These are phyloP conservation scores for Pichia paraexigua DNA, from an alignment of 805 yeast genomes.

Conservation along the genomic window DNA sequence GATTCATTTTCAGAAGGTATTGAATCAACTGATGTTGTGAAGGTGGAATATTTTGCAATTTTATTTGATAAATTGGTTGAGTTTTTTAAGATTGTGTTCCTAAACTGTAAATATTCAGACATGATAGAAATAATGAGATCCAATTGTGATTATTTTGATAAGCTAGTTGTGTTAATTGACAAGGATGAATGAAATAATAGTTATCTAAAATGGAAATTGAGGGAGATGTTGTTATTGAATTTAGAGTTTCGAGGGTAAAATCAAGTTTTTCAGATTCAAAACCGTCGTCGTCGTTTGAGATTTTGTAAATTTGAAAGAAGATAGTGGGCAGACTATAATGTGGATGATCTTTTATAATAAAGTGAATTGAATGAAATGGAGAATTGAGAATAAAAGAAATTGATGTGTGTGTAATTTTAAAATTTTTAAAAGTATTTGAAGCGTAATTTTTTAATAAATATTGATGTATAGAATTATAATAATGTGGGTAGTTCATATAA, in stretches of 20 bases:
- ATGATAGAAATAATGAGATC: neutral
- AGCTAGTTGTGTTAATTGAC: constrained; percentile 4
- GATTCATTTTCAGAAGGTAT: constrained; percentile 43
- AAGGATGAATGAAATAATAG: constrained; percentile 15
- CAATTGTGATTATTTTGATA: neutral
- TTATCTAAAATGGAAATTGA: neutral
- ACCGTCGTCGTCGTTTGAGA: neutral
- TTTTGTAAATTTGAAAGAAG: constrained; percentile 4
- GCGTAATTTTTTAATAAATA: neutral
- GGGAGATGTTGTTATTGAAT: neutral
- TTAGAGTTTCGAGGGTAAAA: neutral
- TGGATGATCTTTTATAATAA: constrained; percentile 1
- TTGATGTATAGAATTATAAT: neutral
- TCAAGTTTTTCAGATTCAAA: neutral
- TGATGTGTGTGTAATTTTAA: neutral
- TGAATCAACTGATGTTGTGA: constrained; percentile 34
- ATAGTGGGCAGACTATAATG: constrained; percentile 5
- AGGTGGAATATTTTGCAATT: constrained; percentile 46
- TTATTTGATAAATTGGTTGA: constrained; percentile 61
- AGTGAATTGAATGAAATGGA: neutral
- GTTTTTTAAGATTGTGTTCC: constrained; percentile 59
- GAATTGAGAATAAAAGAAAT: neutral
- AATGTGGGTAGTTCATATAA: neutral
- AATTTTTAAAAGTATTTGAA: neutral
- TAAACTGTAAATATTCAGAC: constrained; percentile 52